phyloP scores from a whole-genome alignment of 2,329 filamentous ascomycete species.

The Knufia fluminis region DNA sequence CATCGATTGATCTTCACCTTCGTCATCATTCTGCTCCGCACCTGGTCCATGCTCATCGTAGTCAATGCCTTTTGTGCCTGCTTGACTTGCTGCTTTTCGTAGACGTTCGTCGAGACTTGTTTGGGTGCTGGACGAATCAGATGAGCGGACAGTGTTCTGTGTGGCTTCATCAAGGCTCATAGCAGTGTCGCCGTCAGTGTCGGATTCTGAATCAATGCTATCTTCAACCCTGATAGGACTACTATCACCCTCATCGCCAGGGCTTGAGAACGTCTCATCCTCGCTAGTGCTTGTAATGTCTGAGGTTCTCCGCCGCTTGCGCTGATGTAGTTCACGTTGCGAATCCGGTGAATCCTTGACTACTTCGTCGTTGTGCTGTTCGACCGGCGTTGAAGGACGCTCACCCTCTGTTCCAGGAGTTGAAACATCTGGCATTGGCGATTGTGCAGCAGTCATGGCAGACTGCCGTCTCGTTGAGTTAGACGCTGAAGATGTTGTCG shows the following conservation, averaged over 20 bases:
- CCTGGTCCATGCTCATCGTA: slow-evolving; percentile 44
- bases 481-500: slow-evolving; percentile 64
- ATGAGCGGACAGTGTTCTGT: slow-evolving; percentile 56
- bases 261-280: slow-evolving; percentile 61
- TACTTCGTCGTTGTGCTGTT: slow-evolving; percentile 50
- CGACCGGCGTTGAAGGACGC: slow-evolving; percentile 53
- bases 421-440: slow-evolving; percentile 17
- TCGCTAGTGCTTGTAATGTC: slow-evolving; percentile 37
- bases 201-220: slow-evolving; percentile 42
- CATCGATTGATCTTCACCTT: slow-evolving; percentile 66
- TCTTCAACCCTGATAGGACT: slow-evolving; percentile 36
- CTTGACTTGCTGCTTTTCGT: slow-evolving; percentile 62
- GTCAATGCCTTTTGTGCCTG: slow-evolving; percentile 61
- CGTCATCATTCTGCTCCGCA: slow-evolving; percentile 34
- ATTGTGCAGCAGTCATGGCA: slow-evolving; percentile 37
- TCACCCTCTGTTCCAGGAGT: slow-evolving; percentile 41
- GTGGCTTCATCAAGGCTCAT: slow-evolving; percentile 76
- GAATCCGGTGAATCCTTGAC: slow-evolving; percentile 53
- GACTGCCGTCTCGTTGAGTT: slow-evolving; percentile 69
- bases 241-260: slow-evolving; percentile 37
- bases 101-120: slow-evolving; percentile 73
- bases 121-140: slow-evolving; percentile 50
- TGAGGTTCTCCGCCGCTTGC: slow-evolving; percentile 53
- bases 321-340: slow-evolving; percentile 52
- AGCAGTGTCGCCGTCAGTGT: slow-evolving; percentile 64